phyloP scores from a whole-genome alignment of 371 early-diverging fungal species.

The Dentiscutata heterogama region DNA sequence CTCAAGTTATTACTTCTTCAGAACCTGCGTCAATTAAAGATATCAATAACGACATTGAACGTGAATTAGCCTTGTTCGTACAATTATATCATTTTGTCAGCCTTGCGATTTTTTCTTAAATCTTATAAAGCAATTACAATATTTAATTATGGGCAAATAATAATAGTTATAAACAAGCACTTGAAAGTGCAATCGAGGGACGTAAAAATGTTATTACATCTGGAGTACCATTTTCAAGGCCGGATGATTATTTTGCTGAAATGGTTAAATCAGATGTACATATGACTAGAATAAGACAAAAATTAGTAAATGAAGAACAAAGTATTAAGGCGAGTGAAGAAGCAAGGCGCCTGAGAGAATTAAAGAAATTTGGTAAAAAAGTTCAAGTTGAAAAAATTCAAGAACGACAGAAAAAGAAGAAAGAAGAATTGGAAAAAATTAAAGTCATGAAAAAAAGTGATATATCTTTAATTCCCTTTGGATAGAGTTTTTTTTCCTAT shows the following conservation, averaged over 20 bases:
- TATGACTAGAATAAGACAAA: slow-evolving; percentile 86
- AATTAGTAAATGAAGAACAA: slow-evolving; percentile 84
- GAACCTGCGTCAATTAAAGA: slow-evolving; percentile 70
- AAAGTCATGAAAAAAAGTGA: slow-evolving; percentile 87
- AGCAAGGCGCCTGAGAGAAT: slow-evolving; percentile 85
- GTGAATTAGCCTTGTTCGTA: slow-evolving; percentile 85
- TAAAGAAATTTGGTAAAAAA: slow-evolving; percentile 97
- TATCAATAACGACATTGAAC: slow-evolving; percentile 85
- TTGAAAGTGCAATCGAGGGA: slow-evolving; percentile 78
- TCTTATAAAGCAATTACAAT: no score
- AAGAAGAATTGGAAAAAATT: slow-evolving; percentile 89
- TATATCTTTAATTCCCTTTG: neutral
- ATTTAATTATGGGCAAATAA: no score
- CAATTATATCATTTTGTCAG: no score
- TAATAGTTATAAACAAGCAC: slow-evolving; percentile 78
- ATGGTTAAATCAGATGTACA: slow-evolving; percentile 97
- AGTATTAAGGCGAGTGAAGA: slow-evolving; percentile 85
- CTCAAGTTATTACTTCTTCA: slow-evolving; percentile 75
- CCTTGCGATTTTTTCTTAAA: no score
- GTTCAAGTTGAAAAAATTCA: slow-evolving; percentile 90
- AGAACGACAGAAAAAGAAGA: slow-evolving; percentile 85
- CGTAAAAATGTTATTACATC: slow-evolving; percentile 66
- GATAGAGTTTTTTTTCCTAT: neutral
- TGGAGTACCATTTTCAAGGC: slow-evolving; percentile 83
- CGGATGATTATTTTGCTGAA: slow-evolving; percentile 94